Evolutionary conservation across 768 basidiomycete species (phyloP), one percentile per base, ranked within the genome.

Genomic region (Porphyrellus cyaneotinctus): DNA sequence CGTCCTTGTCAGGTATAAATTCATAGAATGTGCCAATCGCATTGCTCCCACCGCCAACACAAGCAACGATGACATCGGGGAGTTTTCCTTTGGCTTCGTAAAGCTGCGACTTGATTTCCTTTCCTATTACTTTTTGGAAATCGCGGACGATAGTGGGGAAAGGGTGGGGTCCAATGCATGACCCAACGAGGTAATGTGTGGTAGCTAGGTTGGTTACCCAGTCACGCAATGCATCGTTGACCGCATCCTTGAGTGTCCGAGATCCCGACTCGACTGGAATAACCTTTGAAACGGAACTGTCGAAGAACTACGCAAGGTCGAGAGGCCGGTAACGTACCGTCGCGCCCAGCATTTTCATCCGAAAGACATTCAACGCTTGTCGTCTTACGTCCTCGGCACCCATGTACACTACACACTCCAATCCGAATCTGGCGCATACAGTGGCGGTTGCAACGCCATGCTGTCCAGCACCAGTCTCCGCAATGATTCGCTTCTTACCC

Each of bases 361-460:
- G 80, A 82, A 99, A 99, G 22, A 98, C 95, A 73, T 98, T 99
- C 59, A 99, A 70, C 17, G 93, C 92, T 71, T 99, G 97, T 37
- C 97, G 81, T 24, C 93, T 83, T 15, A 97, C 95, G 67, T 98
- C 97, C 70, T 97, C 97, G 23, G 91, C 84, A 47, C 97, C 97
- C 97, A 99, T 99, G 74, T 95, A 99, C 64, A 99, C 80, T 60
- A 95, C 72, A 66, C 97, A 99, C 71, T 97, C 85, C 78, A 98
- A 68, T 7, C 91, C 95, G 62, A 98, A 99, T 61, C 90, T 88
- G 22, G 97, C 97, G 61, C 97, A 98, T 22, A 92, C 97, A 6
- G 97, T 99, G 2, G 97, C 97, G 43, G 97, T 98, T 20, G 97
- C 97, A 28, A 99, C 97, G 68, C 97, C 97, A 69, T 99, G 97